Base-by-base conservation (phyloP, 768 basidiomycete species). In the Boletales sp. region DNA sequence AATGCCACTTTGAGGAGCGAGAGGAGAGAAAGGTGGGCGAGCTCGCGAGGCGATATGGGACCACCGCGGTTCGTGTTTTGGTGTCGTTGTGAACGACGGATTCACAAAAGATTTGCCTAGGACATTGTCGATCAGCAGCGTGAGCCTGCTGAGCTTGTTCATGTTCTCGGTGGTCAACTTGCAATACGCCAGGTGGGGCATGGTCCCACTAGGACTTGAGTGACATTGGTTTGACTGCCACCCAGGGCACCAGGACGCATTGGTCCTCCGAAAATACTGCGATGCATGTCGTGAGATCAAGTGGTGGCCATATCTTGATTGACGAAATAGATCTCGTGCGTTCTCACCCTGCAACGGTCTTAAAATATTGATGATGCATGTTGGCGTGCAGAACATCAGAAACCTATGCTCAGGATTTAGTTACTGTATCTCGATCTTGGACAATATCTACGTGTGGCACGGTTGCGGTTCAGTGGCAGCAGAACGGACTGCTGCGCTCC, bases 331-430 rank as follows among this genome's bases (percentile, higher is more conserved):
- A 91, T 54, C 65, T 88, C 50, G 90, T 90, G 58, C 57, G 69
- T 43, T 11, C 37, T 33, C 33, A 8, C 38, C 33, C 13, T 33
- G 18, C 30, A 33, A 37, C n/a, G 18, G 11, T 48, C 18, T 12
- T 46, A 41, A 49, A 43, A 31, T 32, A 32, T 50, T 39, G 44
- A 57, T 30, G 44, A 32, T 45, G 41, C 31, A 21, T 51, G 46
- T 15, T 34, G 25, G 25, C 7, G 25, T 21, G 28, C 55, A 86
- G 86, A 73, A 65, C 49, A 69, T 85, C 55, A 77, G 72, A 51
- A 88, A 86, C 60, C 70, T 93, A 2, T 92, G 90, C 62, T 91
- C 90, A 10, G 90, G 78, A n/a, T 92, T 83, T 66, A 89, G 87
- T 57, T 91, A 87, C 63, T 90, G 87, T 57, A 55, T 90, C 33